These are phyloP conservation scores for Marsdenia floribunda DNA, from an alignment of 257 asterid genomes.

Conservation along the genomic window DNA sequence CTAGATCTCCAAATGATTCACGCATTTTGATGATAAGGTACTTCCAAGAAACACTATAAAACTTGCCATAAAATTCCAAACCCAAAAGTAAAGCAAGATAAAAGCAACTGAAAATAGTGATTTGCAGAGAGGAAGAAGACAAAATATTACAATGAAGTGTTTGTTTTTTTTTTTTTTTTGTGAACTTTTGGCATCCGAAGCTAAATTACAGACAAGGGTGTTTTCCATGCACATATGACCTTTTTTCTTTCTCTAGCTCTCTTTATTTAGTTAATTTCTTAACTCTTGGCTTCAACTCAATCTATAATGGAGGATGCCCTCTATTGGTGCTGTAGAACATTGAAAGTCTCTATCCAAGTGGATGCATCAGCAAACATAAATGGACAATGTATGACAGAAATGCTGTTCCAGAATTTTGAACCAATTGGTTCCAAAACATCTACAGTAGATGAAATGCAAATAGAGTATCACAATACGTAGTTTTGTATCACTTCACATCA, in stretches of 20 bases:
- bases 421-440: neutral
- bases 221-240: neutral
- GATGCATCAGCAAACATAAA: neutral
- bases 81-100: neutral
- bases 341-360: neutral
- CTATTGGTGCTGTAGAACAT: neutral
- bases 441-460: neutral
- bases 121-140: neutral
- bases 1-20: neutral
- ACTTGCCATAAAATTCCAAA: neutral
- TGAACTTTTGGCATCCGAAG: neutral
- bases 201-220: neutral
- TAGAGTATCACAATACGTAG: neutral
- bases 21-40: neutral
- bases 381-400: neutral
- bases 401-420: neutral
- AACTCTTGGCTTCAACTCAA: neutral
- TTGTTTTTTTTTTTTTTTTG: neutral
- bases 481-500: neutral
- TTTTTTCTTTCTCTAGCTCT: neutral
- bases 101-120: neutral
- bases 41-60: neutral
- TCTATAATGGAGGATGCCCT: neutral
- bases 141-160: neutral
- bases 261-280: neutral